A percentile compares a stretch with the other conserved stretches of the same genome.
phyloP scores from a whole-genome alignment of 257 asterid species.

The Capsicum baccatum region DNA sequence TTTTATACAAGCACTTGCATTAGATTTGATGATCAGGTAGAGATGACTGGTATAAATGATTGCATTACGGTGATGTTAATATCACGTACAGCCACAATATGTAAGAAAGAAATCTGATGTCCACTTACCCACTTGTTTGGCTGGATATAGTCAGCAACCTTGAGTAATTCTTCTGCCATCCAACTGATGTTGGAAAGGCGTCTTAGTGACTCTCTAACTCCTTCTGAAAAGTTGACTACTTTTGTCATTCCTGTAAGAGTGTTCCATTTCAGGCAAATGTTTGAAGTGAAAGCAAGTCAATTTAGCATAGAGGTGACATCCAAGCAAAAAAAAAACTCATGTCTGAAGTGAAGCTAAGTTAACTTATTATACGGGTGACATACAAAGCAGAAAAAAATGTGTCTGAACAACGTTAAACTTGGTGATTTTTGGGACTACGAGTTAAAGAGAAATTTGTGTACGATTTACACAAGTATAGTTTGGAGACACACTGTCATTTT shows the following conservation, averaged over 20 bases:
- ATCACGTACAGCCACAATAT: slow-evolving; percentile 11
- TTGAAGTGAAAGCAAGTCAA: slow-evolving; percentile 23
- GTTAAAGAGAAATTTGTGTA: not conserved
- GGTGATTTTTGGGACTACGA: slow-evolving; percentile 3
- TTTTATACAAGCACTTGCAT: not conserved
- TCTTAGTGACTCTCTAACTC: slow-evolving; percentile 85
- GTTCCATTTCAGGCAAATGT: not conserved
- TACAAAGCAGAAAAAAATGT: not conserved
- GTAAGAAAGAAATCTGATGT: not conserved
- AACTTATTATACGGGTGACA: not conserved
- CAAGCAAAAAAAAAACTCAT: not conserved
- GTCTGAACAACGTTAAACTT: not conserved
- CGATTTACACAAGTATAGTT: not conserved
- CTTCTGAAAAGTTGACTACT: slow-evolving; percentile 73
- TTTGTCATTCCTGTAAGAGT: slow-evolving; percentile 74
- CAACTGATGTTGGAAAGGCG: slow-evolving; percentile 83
- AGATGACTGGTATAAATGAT: slow-evolving; percentile 1
- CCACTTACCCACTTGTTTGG: slow-evolving; percentile 94
- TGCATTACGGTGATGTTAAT: not conserved
- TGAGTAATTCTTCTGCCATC: slow-evolving; percentile 96
- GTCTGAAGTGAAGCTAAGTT: not conserved
- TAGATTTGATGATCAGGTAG: not conserved
- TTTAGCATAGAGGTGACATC: not conserved
- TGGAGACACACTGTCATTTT: not conserved
- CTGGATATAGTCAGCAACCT: slow-evolving; percentile 91